Conservation (phyloP, 2,329 filamentous ascomycete species). For the Cordyceps militaris region DNA sequence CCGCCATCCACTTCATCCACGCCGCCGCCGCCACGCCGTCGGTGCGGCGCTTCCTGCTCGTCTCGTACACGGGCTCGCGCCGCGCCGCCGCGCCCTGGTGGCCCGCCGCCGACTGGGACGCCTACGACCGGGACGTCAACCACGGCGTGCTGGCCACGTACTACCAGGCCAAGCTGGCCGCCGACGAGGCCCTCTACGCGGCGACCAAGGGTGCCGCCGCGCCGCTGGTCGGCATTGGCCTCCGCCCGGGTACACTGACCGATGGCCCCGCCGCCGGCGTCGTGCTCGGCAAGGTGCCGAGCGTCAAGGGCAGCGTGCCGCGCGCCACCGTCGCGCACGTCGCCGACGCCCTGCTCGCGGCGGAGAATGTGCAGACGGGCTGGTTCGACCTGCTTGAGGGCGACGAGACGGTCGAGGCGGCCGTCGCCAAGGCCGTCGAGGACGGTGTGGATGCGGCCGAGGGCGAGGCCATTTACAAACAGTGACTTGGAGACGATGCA, state of each 20-base stretch:
- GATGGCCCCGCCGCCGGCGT: conserved; percentile 42
- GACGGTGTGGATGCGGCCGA: conserved; percentile 46
- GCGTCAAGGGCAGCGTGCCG: conserved; percentile 35
- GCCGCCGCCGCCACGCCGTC: conserved; percentile 47
- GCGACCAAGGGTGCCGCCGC: conserved; percentile 32
- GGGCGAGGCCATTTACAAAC: conserved; percentile 37
- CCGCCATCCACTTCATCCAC: conserved; percentile 54
- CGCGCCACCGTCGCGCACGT: conserved; percentile 55
- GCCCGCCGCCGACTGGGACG: conserved; percentile 42
- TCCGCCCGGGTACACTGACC: conserved; percentile 46
- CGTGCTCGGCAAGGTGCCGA: conserved; percentile 39
- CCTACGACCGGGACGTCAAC: conserved; percentile 35
- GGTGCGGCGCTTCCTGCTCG: conserved; percentile 56
- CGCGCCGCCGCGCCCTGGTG: conserved; percentile 48
- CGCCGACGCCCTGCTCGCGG: conserved; percentile 47
- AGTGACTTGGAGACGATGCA: not conserved
- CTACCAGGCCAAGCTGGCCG: conserved; percentile 53
- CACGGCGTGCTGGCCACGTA: conserved; percentile 41
- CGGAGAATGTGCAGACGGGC: conserved; percentile 36
- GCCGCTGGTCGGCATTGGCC: conserved; percentile 41
- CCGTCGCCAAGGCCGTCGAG: conserved; percentile 41
- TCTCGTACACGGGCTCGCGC: conserved; percentile 54
- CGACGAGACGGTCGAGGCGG: conserved; percentile 38
- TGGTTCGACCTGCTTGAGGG: conserved; percentile 53
- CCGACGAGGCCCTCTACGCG: conserved; percentile 50